Base-by-base conservation (phyloP, 2,329 filamentous ascomycete genomes). In the Basipetospora sp. region DNA sequence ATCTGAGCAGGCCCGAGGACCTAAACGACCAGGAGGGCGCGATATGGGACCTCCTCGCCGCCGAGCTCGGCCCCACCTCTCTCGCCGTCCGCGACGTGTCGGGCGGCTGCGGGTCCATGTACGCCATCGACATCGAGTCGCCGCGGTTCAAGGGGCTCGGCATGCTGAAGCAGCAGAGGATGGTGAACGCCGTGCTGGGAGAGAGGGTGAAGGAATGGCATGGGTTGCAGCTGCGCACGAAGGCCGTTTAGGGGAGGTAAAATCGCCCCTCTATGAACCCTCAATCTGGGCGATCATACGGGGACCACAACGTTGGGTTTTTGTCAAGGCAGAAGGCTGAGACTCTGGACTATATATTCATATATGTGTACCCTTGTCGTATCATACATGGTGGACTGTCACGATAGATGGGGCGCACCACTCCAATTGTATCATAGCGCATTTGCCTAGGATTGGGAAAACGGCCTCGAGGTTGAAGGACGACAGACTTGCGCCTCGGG, bases 61-160 rank as follows among this genome's bases (percentile, higher is more conserved):
- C 57, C 5, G 67, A 67, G 48, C 69, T 74, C 39, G 44, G 53
- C 2, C 69, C 71, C 1, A 64, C 63, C 0, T 56, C 67, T 41
- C 56, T 76, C 18, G 56, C 75, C 55, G 80, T 90, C 8, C 77
- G 80, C 54, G 83, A 92, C 58, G 74, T 90, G 36, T 84, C 78
- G 17, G 83, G 84, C 41, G 83, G 83, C 20, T 92, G 83, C 59
- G 83, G 83, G 8, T 82, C 77, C 51, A 90, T 90, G 84, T 90
- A 90, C 60, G 79, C 76, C 40, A 79, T 92, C 46, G 78, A 87
- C 49, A 76, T 90, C 45, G 69, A 75, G 34, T 82, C 79, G 6
- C 66, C 74, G 33, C 69, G 65, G 49, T 92, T 92, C 58, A 66
- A 67, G 38, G 84, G 82, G 33, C 55, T 75, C 48, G 69, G 65